Evolutionary conservation across 1,284 basidiomycete genomes (phyloP).

Genomic region (Xanthoconium separans): DNA sequence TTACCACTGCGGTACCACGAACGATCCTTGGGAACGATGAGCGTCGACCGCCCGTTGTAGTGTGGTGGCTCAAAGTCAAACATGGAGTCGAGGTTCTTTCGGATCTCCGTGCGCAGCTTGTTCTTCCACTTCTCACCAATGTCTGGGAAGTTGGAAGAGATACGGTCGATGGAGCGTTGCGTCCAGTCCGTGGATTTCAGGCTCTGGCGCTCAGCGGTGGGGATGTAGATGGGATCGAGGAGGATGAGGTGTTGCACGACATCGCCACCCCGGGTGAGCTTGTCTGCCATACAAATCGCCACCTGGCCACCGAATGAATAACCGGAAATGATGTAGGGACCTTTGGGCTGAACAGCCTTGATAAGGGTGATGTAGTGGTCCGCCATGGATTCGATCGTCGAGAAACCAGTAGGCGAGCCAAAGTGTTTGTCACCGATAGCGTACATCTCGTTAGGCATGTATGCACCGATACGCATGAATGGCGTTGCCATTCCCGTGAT

Average conservation of each 20-base stretch:
- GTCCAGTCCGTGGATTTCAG: constrained; percentile 32
- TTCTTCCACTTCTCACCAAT: constrained; percentile 33
- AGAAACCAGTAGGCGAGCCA: constrained; percentile 29
- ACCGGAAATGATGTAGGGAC: constrained; percentile 27
- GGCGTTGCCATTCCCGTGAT: constrained; percentile 33
- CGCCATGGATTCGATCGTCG: constrained; percentile 29
- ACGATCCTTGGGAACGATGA: constrained; percentile 31
- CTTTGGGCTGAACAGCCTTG: constrained; percentile 23
- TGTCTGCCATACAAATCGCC: constrained; percentile 28
- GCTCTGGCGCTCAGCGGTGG: constrained; percentile 24
- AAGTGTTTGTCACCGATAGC: constrained; percentile 32
- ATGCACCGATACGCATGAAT: constrained; percentile 33
- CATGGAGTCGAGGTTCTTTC: constrained; percentile 32
- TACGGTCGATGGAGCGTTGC: constrained; percentile 30
- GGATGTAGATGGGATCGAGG: constrained; percentile 31
- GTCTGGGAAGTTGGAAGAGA: constrained; percentile 30
- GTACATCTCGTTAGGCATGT: constrained; percentile 34
- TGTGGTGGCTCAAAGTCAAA: constrained; percentile 30
- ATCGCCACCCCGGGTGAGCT: constrained; percentile 23
- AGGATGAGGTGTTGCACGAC: constrained; percentile 26
- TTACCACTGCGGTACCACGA: constrained; percentile 30
- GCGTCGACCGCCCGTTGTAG: constrained; percentile 25
- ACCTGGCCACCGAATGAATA: constrained; percentile 32
- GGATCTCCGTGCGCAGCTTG: constrained; percentile 27
- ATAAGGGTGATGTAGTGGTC: constrained; percentile 32